These are phyloP conservation scores for Teratosphaeria zuluensis DNA, from an alignment of 2,329 filamentous ascomycete genomes.

Conservation along the genomic window DNA sequence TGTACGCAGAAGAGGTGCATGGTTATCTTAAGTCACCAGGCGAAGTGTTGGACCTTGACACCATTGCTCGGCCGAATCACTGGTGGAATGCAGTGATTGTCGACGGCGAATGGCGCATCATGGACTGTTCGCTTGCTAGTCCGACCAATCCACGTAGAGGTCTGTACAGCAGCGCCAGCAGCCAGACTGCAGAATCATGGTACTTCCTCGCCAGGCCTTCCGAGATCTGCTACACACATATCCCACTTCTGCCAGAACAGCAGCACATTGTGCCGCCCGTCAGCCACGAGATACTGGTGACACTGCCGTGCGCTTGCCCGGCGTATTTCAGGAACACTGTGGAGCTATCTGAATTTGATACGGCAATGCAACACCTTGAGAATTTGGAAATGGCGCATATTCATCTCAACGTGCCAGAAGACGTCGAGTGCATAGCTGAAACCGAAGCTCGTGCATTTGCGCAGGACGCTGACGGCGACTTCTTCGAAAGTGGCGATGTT, in stretches of 20 bases:
- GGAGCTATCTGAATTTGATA: slow-evolving; percentile 83
- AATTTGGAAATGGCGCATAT: slow-evolving; percentile 89
- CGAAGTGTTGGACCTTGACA: slow-evolving; percentile 69
- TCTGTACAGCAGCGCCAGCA: slow-evolving; percentile 64
- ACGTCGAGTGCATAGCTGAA: slow-evolving; percentile 86
- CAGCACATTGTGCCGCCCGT: slow-evolving; percentile 90
- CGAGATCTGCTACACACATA: slow-evolving; percentile 91
- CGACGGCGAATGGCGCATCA: slow-evolving; percentile 91
- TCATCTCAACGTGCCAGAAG: slow-evolving; percentile 74
- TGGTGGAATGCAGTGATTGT: slow-evolving; percentile 96
- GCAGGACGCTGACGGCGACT: slow-evolving; percentile 77
- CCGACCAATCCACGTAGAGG: slow-evolving; percentile 77
- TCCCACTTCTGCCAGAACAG: slow-evolving; percentile 76
- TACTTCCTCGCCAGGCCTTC: slow-evolving; percentile 87
- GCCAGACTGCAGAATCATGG: slow-evolving; percentile 68
- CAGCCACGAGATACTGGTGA: slow-evolving; percentile 73
- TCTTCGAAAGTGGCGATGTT: slow-evolving; percentile 83
- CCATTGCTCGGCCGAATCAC: slow-evolving; percentile 81
- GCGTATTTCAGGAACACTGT: slow-evolving; percentile 76
- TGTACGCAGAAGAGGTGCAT: slow-evolving; percentile 76
- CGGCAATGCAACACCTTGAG: slow-evolving; percentile 73
- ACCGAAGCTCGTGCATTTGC: slow-evolving; percentile 76
- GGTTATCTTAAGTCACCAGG: slow-evolving; percentile 89
- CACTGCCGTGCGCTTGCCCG: slow-evolving; percentile 76
- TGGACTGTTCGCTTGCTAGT: slow-evolving; percentile 86